Percentiles rank a stretch among this genome's conserved stretches.
Evolutionary conservation across 768 basidiomycete species (phyloP).

Genomic region (Boletus rubescentipes): DNA sequence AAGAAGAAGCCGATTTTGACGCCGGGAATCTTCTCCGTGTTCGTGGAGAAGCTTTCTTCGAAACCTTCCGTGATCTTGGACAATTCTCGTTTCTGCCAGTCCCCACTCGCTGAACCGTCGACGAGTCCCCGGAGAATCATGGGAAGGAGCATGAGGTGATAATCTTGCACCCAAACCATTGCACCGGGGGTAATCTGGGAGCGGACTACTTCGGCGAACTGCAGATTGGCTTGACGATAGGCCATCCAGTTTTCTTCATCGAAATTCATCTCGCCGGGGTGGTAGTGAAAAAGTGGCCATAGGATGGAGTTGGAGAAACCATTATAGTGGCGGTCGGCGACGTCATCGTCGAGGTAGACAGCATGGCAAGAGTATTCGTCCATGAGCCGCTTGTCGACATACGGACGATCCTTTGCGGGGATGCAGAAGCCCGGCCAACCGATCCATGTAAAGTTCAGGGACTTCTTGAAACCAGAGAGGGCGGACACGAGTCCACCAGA

Average conservation of each 20-base stretch:
- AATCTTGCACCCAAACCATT: slow-evolving; percentile 99
- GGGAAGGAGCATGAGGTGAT: slow-evolving; percentile 96
- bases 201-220: slow-evolving; percentile 88
- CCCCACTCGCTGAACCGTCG: slow-evolving; percentile 62
- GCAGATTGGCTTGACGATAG: slow-evolving; percentile 94
- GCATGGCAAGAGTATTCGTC: slow-evolving; percentile 97
- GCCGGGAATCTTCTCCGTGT: slow-evolving; percentile 47
- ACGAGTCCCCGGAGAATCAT: slow-evolving; percentile 90
- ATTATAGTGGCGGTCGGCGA: slow-evolving; percentile 98
- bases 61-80: slow-evolving; percentile 73
- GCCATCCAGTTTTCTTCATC: slow-evolving; percentile 98
- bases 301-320: slow-evolving; percentile 99
- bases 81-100: slow-evolving; percentile 60
- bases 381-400: slow-evolving; percentile 89
- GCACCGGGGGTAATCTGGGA: slow-evolving; percentile 78
- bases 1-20: slow-evolving; percentile 99
- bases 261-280: slow-evolving; percentile 99
- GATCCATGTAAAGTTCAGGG: slow-evolving; percentile 97
- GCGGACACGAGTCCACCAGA: slow-evolving; percentile 97
- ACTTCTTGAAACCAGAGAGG: slow-evolving; percentile 97
- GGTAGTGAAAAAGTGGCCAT: slow-evolving; percentile 99
- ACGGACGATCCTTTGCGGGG: slow-evolving; percentile 84
- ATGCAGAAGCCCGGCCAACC: slow-evolving; percentile 96
- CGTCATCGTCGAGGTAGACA: slow-evolving; percentile 95
- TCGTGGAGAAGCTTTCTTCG: slow-evolving; percentile 42